phyloP scores from a whole-genome alignment of 768 basidiomycete genomes.

The Mycena haematopus region DNA sequence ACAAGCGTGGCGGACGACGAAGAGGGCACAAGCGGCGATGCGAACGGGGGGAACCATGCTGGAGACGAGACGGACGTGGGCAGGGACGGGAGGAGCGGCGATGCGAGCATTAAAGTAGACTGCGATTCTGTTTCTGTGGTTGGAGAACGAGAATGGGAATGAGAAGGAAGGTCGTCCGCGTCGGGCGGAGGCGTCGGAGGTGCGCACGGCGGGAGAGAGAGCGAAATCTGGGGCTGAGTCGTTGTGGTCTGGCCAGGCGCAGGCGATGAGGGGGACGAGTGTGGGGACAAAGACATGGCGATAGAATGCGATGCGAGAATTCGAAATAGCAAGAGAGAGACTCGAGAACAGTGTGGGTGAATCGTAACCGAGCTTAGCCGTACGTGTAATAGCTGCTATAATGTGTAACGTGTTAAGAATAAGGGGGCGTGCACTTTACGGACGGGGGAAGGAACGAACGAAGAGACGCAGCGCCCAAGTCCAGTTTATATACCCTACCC shows the following conservation, averaged over 20 bases:
- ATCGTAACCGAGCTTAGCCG: conserved; percentile 21
- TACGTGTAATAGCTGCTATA: conserved; percentile 30
- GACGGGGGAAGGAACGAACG: conserved; percentile 14
- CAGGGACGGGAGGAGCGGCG: conserved; percentile 9
- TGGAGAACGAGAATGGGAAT: too few relatives aligned
- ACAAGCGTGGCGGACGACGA: conserved; percentile 26
- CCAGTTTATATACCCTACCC: conserved; percentile 19
- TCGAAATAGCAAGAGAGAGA: conserved; percentile 23
- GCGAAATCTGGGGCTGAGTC: conserved; percentile 9
- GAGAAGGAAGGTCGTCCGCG: conserved; percentile 10
- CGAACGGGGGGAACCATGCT: conserved; percentile 29
- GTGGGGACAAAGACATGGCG: conserved; percentile 20
- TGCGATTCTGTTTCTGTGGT: conserved; percentile 21
- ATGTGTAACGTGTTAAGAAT: conserved; percentile 13
- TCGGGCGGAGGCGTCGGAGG: conserved; percentile 32
- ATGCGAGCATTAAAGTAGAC: conserved; percentile 22
- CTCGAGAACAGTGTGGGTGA: conserved; percentile 11
- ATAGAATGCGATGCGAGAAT: conserved; percentile 20
- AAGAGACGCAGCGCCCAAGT: background rate
- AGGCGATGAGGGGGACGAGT: conserved; percentile 10
- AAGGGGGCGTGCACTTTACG: conserved; percentile 20
- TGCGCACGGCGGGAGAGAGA: conserved; percentile 18
- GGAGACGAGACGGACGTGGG: conserved; percentile 30
- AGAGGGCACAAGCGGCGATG: conserved; percentile 19
- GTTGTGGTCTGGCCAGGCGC: background rate